A percentile compares a stretch with the other conserved stretches of the same genome.
Evolutionary conservation across 495 filamentous ascomycete species (phyloP).

Genomic region (Aspergillus sclerotioniger): DNA sequence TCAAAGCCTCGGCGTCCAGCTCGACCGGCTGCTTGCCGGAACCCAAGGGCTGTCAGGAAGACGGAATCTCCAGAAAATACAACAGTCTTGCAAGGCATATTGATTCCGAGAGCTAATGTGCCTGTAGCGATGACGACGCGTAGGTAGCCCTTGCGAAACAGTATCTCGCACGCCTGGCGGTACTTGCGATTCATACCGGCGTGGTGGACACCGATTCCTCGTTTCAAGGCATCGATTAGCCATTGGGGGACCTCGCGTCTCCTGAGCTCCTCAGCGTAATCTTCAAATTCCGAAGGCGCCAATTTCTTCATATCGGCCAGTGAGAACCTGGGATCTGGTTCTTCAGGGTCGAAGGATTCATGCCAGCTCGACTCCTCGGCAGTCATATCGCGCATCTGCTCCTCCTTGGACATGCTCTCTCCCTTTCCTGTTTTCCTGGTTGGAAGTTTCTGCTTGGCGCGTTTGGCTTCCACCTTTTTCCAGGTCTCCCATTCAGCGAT

Average conservation of each 20-base stretch:
- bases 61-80: conserved; percentile 72
- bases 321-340: conserved; percentile 58
- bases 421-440: conserved; percentile 38
- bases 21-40: conserved; percentile 72
- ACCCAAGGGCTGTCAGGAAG: conserved; percentile 70
- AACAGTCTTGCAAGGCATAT: conserved; percentile 82
- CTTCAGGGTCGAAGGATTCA: conserved; percentile 63
- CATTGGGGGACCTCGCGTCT: conserved; percentile 41
- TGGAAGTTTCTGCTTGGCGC: conserved; percentile 28
- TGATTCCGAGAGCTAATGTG: conserved; percentile 74
- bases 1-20: conserved; percentile 80
- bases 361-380: conserved; percentile 52
- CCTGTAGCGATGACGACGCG: conserved; percentile 76
- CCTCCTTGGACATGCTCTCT: conserved; percentile 47
- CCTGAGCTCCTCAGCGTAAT: conserved; percentile 43
- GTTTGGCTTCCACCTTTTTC: conserved; percentile 38
- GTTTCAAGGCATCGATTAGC: conserved; percentile 53
- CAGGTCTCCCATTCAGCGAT: conserved; percentile 53
- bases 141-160: conserved; percentile 72
- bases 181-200: conserved; percentile 76
- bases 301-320: conserved; percentile 62
- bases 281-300: conserved; percentile 49
- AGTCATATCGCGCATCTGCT: conserved; percentile 52
- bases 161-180: conserved; percentile 54
- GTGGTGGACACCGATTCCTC: conserved; percentile 76